phyloP scores from a whole-genome alignment of 768 basidiomycete species.

The Daedaleopsis nitida region DNA sequence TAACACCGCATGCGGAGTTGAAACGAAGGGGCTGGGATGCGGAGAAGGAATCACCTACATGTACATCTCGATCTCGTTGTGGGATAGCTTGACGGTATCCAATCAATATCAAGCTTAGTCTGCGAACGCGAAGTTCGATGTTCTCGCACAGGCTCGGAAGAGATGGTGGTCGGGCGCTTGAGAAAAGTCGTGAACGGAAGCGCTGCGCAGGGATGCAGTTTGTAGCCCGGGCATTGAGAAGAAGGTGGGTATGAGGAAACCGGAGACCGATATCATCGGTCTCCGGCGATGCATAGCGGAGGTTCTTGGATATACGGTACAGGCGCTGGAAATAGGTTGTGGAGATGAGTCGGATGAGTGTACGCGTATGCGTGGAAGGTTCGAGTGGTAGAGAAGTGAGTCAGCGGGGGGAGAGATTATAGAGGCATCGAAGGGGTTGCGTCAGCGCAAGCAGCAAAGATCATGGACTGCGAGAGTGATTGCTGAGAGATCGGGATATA shows the following conservation, averaged over 20 bases:
- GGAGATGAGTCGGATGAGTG: background rate
- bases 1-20: background rate
- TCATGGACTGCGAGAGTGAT: background rate
- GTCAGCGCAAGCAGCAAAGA: constrained; percentile 2
- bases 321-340: background rate
- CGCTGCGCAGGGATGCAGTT: background rate
- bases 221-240: constrained; percentile 2
- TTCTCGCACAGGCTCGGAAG: background rate
- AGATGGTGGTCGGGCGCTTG: background rate
- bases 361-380: too few relatives aligned
- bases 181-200: background rate
- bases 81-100: background rate
- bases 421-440: background rate
- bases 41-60: background rate
- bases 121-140: background rate
- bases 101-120: background rate
- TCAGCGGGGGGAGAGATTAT: background rate
- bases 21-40: background rate
- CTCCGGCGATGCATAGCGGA: constrained; percentile 8
- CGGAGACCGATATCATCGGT: constrained; percentile 17
- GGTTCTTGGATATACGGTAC: background rate
- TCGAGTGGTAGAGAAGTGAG: background rate
- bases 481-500: background rate
- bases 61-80: background rate
- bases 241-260: constrained; percentile 5